Percentiles rank a stretch among this genome's conserved stretches.
phyloP scores from a whole-genome alignment of 805 yeast genomes.

The Millerozyma acaciae region DNA sequence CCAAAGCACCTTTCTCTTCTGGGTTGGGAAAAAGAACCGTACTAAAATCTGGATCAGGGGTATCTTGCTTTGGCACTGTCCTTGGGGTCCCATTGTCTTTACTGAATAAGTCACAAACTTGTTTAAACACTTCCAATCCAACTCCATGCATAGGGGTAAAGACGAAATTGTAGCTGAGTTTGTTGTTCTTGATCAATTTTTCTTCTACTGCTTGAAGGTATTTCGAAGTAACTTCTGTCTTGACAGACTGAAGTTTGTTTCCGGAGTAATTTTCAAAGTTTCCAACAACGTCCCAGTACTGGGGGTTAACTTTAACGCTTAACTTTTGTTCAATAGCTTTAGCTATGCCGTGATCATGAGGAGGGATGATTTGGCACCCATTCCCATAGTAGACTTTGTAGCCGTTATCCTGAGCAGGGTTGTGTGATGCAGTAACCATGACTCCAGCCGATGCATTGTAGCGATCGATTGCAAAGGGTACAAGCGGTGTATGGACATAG shows the following conservation, averaged over 20 bases:
- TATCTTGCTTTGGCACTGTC: constrained; percentile 57
- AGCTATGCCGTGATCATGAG: constrained; percentile 78
- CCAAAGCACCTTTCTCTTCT: constrained; percentile 89
- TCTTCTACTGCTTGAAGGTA: constrained; percentile 33
- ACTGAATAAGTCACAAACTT: constrained; percentile 37
- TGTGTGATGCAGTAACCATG: constrained; percentile 90
- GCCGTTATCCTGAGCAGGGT: constrained; percentile 84
- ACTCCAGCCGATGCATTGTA: constrained; percentile 72
- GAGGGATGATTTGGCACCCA: constrained; percentile 95
- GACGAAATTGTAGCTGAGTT: constrained; percentile 47
- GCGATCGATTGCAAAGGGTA: constrained; percentile 77
- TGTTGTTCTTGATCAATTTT: constrained; percentile 27
- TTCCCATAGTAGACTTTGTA: constrained; percentile 91
- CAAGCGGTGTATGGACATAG: constrained; percentile 80
- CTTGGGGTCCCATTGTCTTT: constrained; percentile 19
- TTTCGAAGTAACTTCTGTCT: constrained; percentile 35
- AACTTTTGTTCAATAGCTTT: constrained; percentile 55
- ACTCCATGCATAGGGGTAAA: constrained; percentile 98
- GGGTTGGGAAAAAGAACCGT: constrained; percentile 93
- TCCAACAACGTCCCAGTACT: constrained; percentile 45
- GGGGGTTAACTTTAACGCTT: constrained; percentile 46
- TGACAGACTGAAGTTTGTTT: constrained; percentile 35
- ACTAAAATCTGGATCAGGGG: constrained; percentile 81
- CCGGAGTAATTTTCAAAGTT: constrained; percentile 27
- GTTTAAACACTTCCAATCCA: constrained; percentile 60